Conservation (phyloP, 768 basidiomycete genomes). For the Pisolithus albus region DNA sequence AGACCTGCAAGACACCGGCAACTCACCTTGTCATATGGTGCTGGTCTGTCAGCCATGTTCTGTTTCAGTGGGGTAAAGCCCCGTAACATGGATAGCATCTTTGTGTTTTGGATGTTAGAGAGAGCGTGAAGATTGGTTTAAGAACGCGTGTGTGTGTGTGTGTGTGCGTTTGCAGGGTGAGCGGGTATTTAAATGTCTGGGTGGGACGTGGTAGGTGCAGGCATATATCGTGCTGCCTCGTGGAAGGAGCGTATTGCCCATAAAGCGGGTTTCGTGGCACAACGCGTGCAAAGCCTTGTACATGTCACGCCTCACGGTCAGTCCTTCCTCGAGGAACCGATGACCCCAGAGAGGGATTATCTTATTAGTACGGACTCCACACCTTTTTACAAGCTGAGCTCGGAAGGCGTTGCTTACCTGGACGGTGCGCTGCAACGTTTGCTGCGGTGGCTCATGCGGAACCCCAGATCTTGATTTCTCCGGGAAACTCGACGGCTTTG, state of each 20-base stretch:
- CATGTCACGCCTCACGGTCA: neutral
- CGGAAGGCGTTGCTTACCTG: neutral
- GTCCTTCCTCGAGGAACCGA: neutral
- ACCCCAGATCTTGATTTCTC: neutral
- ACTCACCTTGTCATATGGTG: conserved; percentile 27
- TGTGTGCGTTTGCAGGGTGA: no score
- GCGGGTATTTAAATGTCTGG: conserved; percentile 11
- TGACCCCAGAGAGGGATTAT: neutral
- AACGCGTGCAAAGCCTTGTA: conserved; percentile 1
- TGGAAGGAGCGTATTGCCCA: conserved; percentile 26
- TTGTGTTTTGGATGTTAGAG: conserved; percentile 14
- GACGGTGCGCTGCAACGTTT: neutral
- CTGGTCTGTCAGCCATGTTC: conserved; percentile 16
- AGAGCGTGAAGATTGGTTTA: conserved; percentile 16
- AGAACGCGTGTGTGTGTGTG: conserved; percentile 8
- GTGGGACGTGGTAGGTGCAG: neutral
- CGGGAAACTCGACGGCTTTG: neutral
- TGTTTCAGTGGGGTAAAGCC: conserved; percentile 20
- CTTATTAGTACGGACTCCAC: neutral
- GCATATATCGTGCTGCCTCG: conserved; percentile 18
- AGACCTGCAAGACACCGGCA: neutral
- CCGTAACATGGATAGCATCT: conserved; percentile 18
- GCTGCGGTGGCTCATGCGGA: neutral
- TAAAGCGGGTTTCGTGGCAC: conserved; percentile 12
- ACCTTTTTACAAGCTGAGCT: neutral